A percentile compares a stretch with the other conserved stretches of the same genome.
Evolutionary conservation across 2,329 filamentous ascomycete species (phyloP).

Genomic region (Neonectria ditissima): DNA sequence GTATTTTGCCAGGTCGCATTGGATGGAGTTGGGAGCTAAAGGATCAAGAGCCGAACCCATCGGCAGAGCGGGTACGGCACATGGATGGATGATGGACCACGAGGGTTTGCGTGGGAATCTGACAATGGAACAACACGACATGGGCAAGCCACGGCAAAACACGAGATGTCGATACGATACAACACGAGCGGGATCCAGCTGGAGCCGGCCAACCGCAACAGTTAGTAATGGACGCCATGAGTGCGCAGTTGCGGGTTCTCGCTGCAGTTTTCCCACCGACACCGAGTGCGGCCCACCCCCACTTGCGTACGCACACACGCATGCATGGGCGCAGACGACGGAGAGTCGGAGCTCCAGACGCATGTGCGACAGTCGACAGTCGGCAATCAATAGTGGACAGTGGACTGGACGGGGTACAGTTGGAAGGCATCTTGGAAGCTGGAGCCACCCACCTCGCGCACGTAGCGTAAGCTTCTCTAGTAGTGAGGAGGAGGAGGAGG

Average conservation of each 20-base stretch:
- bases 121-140: constrained; percentile 26
- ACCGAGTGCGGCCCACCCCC: constrained; percentile 22
- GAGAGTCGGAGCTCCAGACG: neutral
- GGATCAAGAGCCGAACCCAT: neutral
- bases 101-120: constrained; percentile 20
- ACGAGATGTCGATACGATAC: constrained; percentile 46
- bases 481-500: too few species aligned
- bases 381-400: too few species aligned
- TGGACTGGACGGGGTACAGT: too few species aligned
- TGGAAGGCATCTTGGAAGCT: constrained; percentile 1
- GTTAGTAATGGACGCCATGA: constrained; percentile 8
- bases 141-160: constrained; percentile 34
- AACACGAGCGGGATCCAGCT: constrained; percentile 30
- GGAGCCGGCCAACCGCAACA: constrained; percentile 4
- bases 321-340: constrained; percentile 1
- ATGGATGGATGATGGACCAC: constrained; percentile 23
- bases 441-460: neutral
- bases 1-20: neutral
- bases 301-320: constrained; percentile 27
- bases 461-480: too few species aligned
- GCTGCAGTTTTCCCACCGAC: constrained; percentile 14
- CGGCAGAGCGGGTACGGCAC: constrained; percentile 25
- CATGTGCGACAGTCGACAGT: constrained; percentile 1
- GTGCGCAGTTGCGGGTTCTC: constrained; percentile 11
- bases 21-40: neutral